Base-by-base conservation (phyloP, 768 basidiomycete genomes). In the Dacryopinax spathularia region DNA sequence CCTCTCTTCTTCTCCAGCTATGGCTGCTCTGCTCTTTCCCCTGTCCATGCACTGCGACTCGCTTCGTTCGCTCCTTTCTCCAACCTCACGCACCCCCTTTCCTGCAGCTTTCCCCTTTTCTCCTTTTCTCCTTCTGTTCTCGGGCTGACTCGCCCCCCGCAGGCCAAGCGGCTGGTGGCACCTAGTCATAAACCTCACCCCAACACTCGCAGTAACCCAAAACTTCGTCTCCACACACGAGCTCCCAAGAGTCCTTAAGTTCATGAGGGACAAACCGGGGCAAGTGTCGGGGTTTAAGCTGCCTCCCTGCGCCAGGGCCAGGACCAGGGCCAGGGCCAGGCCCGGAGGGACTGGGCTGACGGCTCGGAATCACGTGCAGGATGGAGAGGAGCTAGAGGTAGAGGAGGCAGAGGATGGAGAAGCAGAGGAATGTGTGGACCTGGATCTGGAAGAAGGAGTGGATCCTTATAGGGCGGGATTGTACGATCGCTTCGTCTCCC, bases 91-190 rank as follows among this genome's bases (percentile, higher is more conserved):
- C n/a, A n/a, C n/a, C n/a, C n/a, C n/a, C n/a, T n/a, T n/a, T n/a
- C n/a, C n/a, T n/a, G n/a, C n/a, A n/a, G n/a, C n/a, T n/a, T n/a
- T n/a, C n/a, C n/a, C n/a, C n/a, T n/a, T n/a, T n/a, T n/a, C n/a
- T n/a, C n/a, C n/a, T n/a, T 15, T 29, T 20, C 35, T 16, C 27
- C 15, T 12, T 33, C 12, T 33, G 16, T 18, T 15, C 44, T 48
- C 5, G 33, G 22, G 41, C 60, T 65, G 9, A 43, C 27, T n/a
- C n/a, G 43, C 29, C n/a, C 18, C 1, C 27, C 27, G 20, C 34
- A 68, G 67, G 9, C 71, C 71, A 10, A 65, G 63, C 15, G 70
- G 69, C n/a, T 72, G 68, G 67, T 72, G 71, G 71, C 71, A 72
- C 61, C 64, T 70, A 60, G 71, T 72, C 25, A 61, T 72, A 27